phyloP scores from a whole-genome alignment of 1,284 basidiomycete species.

The Sanguinoderma infundibulare region DNA sequence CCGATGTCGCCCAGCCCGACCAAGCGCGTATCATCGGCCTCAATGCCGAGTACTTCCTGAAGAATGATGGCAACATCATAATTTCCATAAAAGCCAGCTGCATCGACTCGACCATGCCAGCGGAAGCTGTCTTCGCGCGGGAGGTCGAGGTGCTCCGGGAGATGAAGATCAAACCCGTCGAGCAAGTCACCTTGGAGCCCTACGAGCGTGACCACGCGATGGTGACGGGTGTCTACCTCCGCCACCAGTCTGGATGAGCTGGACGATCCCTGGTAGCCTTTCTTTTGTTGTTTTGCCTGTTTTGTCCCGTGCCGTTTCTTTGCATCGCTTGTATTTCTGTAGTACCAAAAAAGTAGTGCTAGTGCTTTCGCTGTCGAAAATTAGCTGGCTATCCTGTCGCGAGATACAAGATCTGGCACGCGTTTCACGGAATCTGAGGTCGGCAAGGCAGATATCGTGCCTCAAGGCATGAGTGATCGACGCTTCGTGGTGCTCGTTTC shows the following conservation, averaged over 20 bases:
- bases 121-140: slow-evolving; percentile 89
- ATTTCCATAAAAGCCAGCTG: slow-evolving; percentile 99
- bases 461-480: too few species aligned
- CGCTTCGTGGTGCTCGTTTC: not conserved
- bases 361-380: slow-evolving; percentile 1
- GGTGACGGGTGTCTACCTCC: slow-evolving; percentile 70
- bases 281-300: slow-evolving; percentile 9
- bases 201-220: slow-evolving; percentile 86
- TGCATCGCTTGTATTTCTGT: slow-evolving; percentile 28
- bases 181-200: slow-evolving; percentile 91
- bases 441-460: not conserved
- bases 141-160: slow-evolving; percentile 89
- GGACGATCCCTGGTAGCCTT: slow-evolving; percentile 13
- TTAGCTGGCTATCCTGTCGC: not conserved
- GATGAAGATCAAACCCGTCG: slow-evolving; percentile 88
- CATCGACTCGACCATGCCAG: slow-evolving; percentile 93
- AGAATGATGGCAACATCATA: slow-evolving; percentile 90
- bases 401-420: not conserved
- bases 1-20: slow-evolving; percentile 98
- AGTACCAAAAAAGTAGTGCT: slow-evolving; percentile 29
- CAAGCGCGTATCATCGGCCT: slow-evolving; percentile 95
- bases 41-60: slow-evolving; percentile 97
- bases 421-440: not conserved
- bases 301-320: slow-evolving; percentile 12
- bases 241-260: slow-evolving; percentile 45